Evolutionary conservation across 2,329 filamentous ascomycete genomes (phyloP).

Genomic region (Paraphaeosphaeria sporulosa): DNA sequence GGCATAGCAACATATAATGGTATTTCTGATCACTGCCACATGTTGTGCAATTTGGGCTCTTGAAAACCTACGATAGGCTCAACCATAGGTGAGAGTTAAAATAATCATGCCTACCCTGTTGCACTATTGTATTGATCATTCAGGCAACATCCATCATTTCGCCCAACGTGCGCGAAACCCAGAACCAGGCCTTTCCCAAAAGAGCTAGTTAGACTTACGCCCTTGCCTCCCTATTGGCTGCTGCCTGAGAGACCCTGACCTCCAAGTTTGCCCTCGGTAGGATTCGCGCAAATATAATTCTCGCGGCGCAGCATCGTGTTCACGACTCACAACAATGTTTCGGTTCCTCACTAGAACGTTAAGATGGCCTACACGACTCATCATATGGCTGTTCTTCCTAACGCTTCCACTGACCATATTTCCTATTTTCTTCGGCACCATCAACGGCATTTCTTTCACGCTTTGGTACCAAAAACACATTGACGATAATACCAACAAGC

Average conservation of each 20-base stretch:
- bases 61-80: too few species aligned
- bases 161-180: too few species aligned
- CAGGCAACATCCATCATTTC: too few species aligned
- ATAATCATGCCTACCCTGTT: too few species aligned
- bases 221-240: background rate
- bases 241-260: background rate
- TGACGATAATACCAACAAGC: background rate
- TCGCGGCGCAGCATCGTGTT: background rate
- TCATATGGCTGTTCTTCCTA: background rate
- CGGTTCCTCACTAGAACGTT: background rate
- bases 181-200: too few species aligned
- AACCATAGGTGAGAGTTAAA: too few species aligned
- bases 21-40: too few species aligned
- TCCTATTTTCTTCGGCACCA: background rate
- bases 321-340: background rate
- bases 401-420: background rate
- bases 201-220: too few species aligned
- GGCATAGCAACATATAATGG: too few species aligned
- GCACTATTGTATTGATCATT: too few species aligned
- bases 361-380: background rate
- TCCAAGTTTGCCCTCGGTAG: background rate
- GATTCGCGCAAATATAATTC: background rate
- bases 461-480: background rate
- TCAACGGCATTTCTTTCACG: background rate
- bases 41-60: too few species aligned